phyloP scores from a whole-genome alignment of 257 asterid species.

The Nicotiana noctiflora region DNA sequence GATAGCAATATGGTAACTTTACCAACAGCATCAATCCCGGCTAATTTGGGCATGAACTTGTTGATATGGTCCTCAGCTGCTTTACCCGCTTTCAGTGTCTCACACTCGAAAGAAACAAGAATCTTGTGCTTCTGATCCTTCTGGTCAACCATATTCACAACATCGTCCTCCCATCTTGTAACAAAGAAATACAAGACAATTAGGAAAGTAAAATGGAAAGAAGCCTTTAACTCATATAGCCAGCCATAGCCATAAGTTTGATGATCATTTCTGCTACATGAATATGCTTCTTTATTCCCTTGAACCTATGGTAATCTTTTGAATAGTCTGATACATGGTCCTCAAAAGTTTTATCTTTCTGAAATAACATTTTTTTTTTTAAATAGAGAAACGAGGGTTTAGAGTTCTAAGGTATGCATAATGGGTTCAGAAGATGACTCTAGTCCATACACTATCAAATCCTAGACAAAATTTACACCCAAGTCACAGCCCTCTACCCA shows the following conservation, averaged over 20 bases:
- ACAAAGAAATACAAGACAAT: conserved; percentile 7
- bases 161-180: conserved; percentile 90
- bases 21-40: conserved; percentile 92
- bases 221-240: background rate
- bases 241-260: background rate
- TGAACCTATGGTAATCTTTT: too few relatives aligned
- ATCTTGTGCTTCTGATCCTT: conserved; percentile 45
- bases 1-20: conserved; percentile 17
- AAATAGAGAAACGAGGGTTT: too few relatives aligned
- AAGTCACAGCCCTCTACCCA: too few relatives aligned
- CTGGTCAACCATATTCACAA: conserved; percentile 76
- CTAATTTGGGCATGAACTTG: conserved; percentile 90
- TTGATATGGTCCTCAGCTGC: conserved; percentile 88
- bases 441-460: too few relatives aligned
- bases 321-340: too few relatives aligned
- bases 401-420: too few relatives aligned
- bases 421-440: too few relatives aligned
- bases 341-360: too few relatives aligned
- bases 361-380: too few relatives aligned
- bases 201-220: background rate
- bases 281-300: background rate
- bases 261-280: background rate
- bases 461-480: too few relatives aligned
- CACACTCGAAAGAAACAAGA: conserved; percentile 76
- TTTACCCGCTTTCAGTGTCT: conserved; percentile 80